Conservation (phyloP, 2,329 filamentous ascomycete species). For the Biscogniauxia sp. region DNA sequence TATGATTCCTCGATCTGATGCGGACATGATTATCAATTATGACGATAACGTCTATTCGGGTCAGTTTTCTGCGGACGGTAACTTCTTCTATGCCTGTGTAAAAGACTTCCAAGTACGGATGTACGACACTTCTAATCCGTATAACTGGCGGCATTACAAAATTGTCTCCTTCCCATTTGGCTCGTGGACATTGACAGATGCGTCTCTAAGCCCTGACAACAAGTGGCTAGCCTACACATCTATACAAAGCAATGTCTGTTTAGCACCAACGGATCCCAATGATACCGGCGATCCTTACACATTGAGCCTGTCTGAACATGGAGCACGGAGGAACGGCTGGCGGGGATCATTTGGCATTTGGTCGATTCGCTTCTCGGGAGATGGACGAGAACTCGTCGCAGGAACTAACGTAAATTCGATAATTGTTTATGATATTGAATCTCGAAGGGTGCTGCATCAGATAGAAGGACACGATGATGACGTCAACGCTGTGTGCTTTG, state of each 20-base stretch:
- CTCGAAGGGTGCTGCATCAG: slow-evolving; percentile 68
- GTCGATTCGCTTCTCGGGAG: slow-evolving; percentile 89
- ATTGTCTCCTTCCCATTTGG: slow-evolving; percentile 81
- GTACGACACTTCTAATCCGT: slow-evolving; percentile 96
- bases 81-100: slow-evolving; percentile 91
- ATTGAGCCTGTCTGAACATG: slow-evolving; percentile 65
- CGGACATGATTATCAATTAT: slow-evolving; percentile 87
- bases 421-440: slow-evolving; percentile 90
- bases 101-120: slow-evolving; percentile 94
- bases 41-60: slow-evolving; percentile 87
- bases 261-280: slow-evolving; percentile 82
- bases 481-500: slow-evolving; percentile 96
- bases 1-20: slow-evolving; percentile 72
- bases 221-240: slow-evolving; percentile 89
- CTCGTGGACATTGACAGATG: slow-evolving; percentile 95
- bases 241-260: slow-evolving; percentile 77
- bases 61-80: slow-evolving; percentile 94
- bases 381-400: slow-evolving; percentile 85
- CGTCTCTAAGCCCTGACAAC: slow-evolving; percentile 87
- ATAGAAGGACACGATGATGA: slow-evolving; percentile 80
- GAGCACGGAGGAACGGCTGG: slow-evolving; percentile 26
- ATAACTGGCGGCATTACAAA: slow-evolving; percentile 95
- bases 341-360: slow-evolving; percentile 65
- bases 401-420: slow-evolving; percentile 78
- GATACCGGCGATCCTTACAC: slow-evolving; percentile 76